Evolutionary conservation across 352 stramenopile genomes (phyloP), one percentile per base, ranked within the genome.

Genomic region (Phytophthora pluvialis): DNA sequence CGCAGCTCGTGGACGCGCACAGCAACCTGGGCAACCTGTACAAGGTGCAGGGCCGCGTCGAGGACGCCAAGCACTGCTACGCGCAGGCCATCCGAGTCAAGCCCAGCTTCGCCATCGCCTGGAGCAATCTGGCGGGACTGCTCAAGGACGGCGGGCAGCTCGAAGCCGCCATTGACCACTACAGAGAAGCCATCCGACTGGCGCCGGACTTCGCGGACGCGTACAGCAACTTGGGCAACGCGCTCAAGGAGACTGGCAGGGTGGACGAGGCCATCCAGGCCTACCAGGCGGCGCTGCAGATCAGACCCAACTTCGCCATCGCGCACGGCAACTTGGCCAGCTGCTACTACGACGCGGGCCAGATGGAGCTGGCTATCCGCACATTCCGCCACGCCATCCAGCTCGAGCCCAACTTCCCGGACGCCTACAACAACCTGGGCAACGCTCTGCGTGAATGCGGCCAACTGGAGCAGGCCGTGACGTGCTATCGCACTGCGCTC

Each of bases 11-110:
- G 15, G 94, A 98, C 57, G 94, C 94, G n/a, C 91, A 98, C 64
- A 94, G 80, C 45, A 98, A 98, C 60, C 61, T 98, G n/a, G 95
- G 92, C 21, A 98, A 98, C 59, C 70, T 98, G 25, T 95, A 97
- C 72, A 98, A 98, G 65, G 83, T 90, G 12, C 84, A 97, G 72
- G 88, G 88, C 3, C 74, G 80, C 0, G 70, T 92, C 21, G 86
- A 95, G 21, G 88, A 96, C n/a, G 91, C 94, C 33, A 96, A 97
- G 67, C 54, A 50, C 32, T 98, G 91, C 72, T 98, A 98, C 70
- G 77, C 89, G 0, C 85, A 98, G 64, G 93, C 93, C 3, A 96
- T 98, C 48, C 79, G 84, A 26, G 78, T 97, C 15, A 88, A 93
- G 36, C 93, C 93, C 2, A 89, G 77, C 39, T 98, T 97, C 63